Evolutionary conservation across 257 asterid species (phyloP).

Genomic region (Nicotiana knightiana): DNA sequence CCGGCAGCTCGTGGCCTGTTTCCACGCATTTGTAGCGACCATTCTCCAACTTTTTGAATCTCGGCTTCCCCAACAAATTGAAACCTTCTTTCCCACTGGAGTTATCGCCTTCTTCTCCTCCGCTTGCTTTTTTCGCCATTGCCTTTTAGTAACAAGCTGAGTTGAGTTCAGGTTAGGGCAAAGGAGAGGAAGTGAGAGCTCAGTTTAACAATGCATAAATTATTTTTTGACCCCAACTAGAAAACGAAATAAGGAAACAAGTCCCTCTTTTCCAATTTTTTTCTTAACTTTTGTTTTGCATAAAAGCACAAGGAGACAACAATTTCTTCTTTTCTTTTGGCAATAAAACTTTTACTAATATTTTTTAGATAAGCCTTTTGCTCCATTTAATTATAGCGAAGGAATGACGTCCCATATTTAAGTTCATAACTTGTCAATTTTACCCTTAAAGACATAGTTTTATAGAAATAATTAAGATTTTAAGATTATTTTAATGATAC

Average conservation of each 20-base stretch:
- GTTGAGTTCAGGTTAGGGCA: slow-evolving; percentile 4
- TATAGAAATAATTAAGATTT: too few relatives aligned
- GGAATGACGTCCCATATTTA: too few relatives aligned
- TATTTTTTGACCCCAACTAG: background rate
- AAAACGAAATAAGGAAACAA: background rate
- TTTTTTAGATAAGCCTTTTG: too few relatives aligned
- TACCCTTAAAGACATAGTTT: too few relatives aligned
- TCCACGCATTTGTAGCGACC: slow-evolving; percentile 82
- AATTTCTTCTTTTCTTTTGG: too few relatives aligned
- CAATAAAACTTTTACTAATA: too few relatives aligned
- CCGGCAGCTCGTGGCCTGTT: slow-evolving; percentile 95
- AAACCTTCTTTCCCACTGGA: slow-evolving; percentile 45
- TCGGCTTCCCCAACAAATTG: slow-evolving; percentile 65
- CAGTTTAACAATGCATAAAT: background rate
- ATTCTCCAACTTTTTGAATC: slow-evolving; percentile 53
- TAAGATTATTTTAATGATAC: too few relatives aligned
- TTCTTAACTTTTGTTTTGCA: background rate
- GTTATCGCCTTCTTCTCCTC: slow-evolving; percentile 13
- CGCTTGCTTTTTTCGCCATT: slow-evolving; percentile 64
- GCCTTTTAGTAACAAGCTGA: background rate
- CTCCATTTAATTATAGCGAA: too few relatives aligned
- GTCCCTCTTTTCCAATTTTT: background rate
- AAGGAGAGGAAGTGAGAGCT: background rate
- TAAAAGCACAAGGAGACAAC: too few relatives aligned
- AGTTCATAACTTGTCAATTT: too few relatives aligned